phyloP scores from a whole-genome alignment of 345 rosid species.

The Mercurialis annua region DNA sequence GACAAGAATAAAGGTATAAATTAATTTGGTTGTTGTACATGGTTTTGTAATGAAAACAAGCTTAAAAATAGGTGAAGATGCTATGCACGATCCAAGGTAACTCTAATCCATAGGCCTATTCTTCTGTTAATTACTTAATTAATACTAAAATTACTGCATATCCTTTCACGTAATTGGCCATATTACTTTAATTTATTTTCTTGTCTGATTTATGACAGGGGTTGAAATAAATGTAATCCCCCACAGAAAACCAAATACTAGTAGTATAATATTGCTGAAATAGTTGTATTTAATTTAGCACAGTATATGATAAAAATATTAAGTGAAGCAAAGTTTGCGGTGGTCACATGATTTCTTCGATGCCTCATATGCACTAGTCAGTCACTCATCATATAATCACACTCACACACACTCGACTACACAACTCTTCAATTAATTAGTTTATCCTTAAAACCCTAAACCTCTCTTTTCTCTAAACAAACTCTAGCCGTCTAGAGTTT shows the following conservation, averaged over 20 bases:
- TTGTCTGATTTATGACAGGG: constrained; percentile 6
- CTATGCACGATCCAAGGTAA: constrained; percentile 46
- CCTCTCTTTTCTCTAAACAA: no score
- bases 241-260: no score
- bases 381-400: constrained; percentile 14
- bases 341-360: constrained; percentile 21
- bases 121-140: neutral
- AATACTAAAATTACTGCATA: neutral
- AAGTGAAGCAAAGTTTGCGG: constrained; percentile 23
- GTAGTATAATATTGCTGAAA: no score
- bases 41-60: neutral
- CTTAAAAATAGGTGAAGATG: neutral
- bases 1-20: neutral
- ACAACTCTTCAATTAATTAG: neutral
- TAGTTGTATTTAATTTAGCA: neutral
- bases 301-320: neutral
- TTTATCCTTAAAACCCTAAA: neutral
- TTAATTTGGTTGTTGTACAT: neutral
- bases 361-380: constrained; percentile 10
- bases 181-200: neutral
- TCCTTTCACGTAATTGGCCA: constrained; percentile 3
- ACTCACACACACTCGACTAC: neutral
- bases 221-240: neutral
- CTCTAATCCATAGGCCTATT: constrained; percentile 35
- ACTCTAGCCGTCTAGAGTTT: no score